Base-by-base conservation (phyloP, 1,284 basidiomycete genomes). In the Gomphus bonarii region DNA sequence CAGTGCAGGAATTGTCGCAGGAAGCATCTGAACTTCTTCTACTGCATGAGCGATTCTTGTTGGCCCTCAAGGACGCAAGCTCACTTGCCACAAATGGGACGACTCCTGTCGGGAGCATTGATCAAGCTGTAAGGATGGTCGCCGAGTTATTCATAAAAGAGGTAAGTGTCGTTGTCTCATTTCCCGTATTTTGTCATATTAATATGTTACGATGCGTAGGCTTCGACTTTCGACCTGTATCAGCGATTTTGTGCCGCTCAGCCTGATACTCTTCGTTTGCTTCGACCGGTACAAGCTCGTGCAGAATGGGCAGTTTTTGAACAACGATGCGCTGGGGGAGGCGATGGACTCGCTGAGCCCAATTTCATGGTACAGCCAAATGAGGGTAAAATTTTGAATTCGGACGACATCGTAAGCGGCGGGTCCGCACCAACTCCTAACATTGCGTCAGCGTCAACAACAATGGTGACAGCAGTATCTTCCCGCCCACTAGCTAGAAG, bases 301-400 rank as follows among this genome's bases (percentile, higher is more conserved):
- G 73, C 76, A 0, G 90, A 93, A 65, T 94, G 91, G 84, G 84
- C 87, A 33, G 74, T 78, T 10, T 95, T 85, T 65, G 93, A 95
- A 65, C 81, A 84, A 55, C 81, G 79, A 11, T 95, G 85, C 63
- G 76, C 81, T 36, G 68, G 73, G 28, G 69, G 76, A 58, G 73
- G 78, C 22, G 52, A 43, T 20, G 50, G 14, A 20, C 11, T 18
- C 7, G 30, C 30, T 18, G 28, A 48, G 14, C n/a, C 40, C 11
- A 16, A 54, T 33, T 31, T 31, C 8, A 7, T 28, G 22, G 40
- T 30, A 30, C 22, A 43, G 20, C 6, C 12, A 8, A 42, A 42
- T 11, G 38, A 54, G 12, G 30, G 12, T 18, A 28, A 35, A 22
- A n/a, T 9, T 14, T 4, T n/a, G n/a, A 33, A 36, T 16, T 43